Evolutionary conservation across 495 filamentous ascomycete species (phyloP), one percentile per base, ranked within the genome.

Genomic region (Aspergillus panamensis): DNA sequence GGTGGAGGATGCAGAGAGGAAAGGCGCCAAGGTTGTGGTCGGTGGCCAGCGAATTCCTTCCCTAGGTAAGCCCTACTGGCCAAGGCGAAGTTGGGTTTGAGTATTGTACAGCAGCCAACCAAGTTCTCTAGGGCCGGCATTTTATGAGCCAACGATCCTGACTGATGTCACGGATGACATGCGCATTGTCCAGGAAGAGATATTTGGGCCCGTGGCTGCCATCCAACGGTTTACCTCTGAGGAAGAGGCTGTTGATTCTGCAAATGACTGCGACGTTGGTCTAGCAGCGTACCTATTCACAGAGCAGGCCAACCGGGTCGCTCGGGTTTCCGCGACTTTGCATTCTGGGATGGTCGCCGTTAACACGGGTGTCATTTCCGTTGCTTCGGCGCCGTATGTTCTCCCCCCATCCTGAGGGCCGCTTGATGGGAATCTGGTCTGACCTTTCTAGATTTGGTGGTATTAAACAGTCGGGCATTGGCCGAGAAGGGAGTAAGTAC

Each of bases 1-100:
- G 64, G 82, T 91, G 14, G 75, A 79, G 16, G 87, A 92, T 64
- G 89, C 89, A 1, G 72, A 81, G 7, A 62, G 74, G n/a, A 88
- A 67, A 56, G 43, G 48, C 21, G 58, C 64, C 8, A 61, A 45
- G 19, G 39, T 65, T 6, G 37, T 63, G 1, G 53, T 65, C 8
- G 64, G 64, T 3, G 64, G 67, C 84, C 84, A 42, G 78, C 73
- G 0, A 55, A 65, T 19, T 80, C 80, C 66, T 72, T 77, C 0
- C 48, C 64, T 0, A 57, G 75, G n/a, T n/a, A n/a, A n/a, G n/a
- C n/a, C 16, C 65, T 86, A 7, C 73, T 76, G 6, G 70, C 76
- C n/a, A 67, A 73, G 35, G 74, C 75, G 13, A 68, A 67, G 8
- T n/a, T n/a, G n/a, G n/a, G n/a, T n/a, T n/a, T n/a, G 40, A 44